Evolutionary conservation across 352 stramenopile species (phyloP).

Genomic region (Thraustotheca clavata): DNA sequence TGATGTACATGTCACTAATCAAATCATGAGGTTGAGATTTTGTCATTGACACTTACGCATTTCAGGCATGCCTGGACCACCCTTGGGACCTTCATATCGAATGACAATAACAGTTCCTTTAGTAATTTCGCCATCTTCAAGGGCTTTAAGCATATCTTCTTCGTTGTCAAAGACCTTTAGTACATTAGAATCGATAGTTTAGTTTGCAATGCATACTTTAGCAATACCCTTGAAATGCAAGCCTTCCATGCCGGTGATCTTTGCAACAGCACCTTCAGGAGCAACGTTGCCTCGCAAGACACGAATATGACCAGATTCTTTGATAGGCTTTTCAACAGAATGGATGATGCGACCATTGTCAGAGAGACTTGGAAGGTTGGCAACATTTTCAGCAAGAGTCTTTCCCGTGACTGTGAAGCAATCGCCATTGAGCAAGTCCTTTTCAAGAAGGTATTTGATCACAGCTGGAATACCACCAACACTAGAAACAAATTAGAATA

Average conservation of each 20-base stretch:
- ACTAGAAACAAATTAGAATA: slow-evolving; percentile 21
- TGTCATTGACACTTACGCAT: slow-evolving; percentile 79
- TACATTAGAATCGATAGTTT: neutral
- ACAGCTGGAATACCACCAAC: slow-evolving; percentile 95
- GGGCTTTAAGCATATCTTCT: slow-evolving; percentile 90
- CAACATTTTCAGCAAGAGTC: slow-evolving; percentile 95
- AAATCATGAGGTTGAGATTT: neutral
- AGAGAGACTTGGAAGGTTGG: slow-evolving; percentile 89
- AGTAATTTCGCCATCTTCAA: slow-evolving; percentile 90
- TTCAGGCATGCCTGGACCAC: slow-evolving; percentile 95
- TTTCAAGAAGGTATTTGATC: slow-evolving; percentile 98
- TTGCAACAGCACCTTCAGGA: slow-evolving; percentile 92
- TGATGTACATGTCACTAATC: slow-evolving; percentile 87
- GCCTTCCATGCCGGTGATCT: slow-evolving; percentile 93
- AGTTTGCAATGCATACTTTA: neutral
- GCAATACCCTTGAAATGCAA: slow-evolving; percentile 64
- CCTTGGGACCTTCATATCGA: slow-evolving; percentile 98
- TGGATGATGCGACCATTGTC: slow-evolving; percentile 96
- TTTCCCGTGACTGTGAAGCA: slow-evolving; percentile 98
- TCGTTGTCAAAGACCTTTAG: slow-evolving; percentile 93
- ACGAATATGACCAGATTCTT: slow-evolving; percentile 89
- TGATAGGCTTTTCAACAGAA: slow-evolving; percentile 88
- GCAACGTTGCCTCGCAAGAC: slow-evolving; percentile 97
- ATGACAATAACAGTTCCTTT: slow-evolving; percentile 98
- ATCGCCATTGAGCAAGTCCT: slow-evolving; percentile 93